These are phyloP conservation scores for Phytopythium vexans DNA, from an alignment of 352 stramenopile genomes.

Conservation along the genomic window DNA sequence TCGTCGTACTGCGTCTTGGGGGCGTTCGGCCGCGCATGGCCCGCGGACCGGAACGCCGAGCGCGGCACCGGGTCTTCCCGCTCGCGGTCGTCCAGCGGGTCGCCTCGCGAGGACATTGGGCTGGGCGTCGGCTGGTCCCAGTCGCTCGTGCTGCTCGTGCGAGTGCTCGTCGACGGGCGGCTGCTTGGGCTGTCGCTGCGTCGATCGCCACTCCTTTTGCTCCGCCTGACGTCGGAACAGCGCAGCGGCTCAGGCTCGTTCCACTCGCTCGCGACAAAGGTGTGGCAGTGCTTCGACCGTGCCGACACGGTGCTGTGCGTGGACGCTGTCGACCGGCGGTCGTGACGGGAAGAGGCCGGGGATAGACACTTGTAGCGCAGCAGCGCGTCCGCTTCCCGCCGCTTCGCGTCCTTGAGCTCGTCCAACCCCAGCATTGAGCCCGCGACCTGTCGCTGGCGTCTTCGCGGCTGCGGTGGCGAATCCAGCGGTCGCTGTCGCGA, in stretches of 20 bases:
- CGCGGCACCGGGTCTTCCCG: no score
- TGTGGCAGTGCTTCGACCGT: constrained; percentile 23
- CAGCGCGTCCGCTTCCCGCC: constrained; percentile 24
- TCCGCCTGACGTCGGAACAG: constrained; percentile 18
- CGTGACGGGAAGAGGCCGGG: neutral
- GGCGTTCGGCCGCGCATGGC: constrained; percentile 18
- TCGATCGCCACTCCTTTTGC: constrained; percentile 1
- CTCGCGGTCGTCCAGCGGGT: neutral
- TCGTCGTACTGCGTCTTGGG: constrained; percentile 83
- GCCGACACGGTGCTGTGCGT: constrained; percentile 16
- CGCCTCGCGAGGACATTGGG: constrained; percentile 13
- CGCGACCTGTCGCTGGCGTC: constrained; percentile 1
- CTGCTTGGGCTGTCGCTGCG: constrained; percentile 1
- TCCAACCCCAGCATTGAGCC: constrained; percentile 63
- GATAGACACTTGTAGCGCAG: neutral
- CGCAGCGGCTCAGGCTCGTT: constrained; percentile 66
- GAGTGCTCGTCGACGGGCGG: neutral
- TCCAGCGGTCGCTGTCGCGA: constrained; percentile 4
- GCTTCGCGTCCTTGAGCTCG: constrained; percentile 57
- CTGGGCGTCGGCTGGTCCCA: constrained; percentile 52
- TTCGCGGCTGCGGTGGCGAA: constrained; percentile 9
- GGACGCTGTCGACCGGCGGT: constrained; percentile 8
- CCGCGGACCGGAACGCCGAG: neutral
- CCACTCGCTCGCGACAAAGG: constrained; percentile 68
- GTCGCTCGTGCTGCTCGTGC: constrained; percentile 39